These are phyloP conservation scores for Candida maris DNA, from an alignment of 805 yeast genomes.

Conservation along the genomic window DNA sequence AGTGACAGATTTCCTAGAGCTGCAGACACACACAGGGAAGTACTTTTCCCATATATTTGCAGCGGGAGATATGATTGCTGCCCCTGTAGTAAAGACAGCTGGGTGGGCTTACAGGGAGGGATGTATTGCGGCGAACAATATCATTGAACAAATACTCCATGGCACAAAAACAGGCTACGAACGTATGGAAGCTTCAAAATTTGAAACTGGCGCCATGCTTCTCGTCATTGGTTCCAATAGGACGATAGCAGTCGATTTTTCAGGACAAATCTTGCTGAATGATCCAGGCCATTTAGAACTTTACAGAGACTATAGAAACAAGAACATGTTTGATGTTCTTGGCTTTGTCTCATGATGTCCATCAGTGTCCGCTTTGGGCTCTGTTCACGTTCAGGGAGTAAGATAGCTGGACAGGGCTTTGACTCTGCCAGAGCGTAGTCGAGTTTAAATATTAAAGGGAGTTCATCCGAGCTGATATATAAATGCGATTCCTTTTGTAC, in stretches of 20 bases:
- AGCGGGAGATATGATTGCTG: constrained; percentile 15
- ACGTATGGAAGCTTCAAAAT: background rate
- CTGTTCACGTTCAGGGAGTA: no score
- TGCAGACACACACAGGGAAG: constrained; percentile 1
- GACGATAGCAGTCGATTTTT: constrained; percentile 9
- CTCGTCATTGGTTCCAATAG: constrained; percentile 13
- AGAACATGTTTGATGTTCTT: constrained; percentile 5
- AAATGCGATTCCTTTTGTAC: no score
- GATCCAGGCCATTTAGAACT: constrained; percentile 10
- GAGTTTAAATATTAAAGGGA: no score
- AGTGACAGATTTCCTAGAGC: constrained; percentile 10
- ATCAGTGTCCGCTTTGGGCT: no score
- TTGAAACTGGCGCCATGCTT: constrained; percentile 10
- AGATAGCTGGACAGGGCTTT: no score
- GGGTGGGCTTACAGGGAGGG: constrained; percentile 18
- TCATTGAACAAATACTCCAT: constrained; percentile 2
- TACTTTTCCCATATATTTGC: constrained; percentile 13
- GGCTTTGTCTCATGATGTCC: constrained; percentile 3
- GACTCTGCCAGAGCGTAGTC: no score
- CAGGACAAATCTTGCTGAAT: constrained; percentile 6
- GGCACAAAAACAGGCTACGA: constrained; percentile 3
- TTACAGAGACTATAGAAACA: constrained; percentile 15
- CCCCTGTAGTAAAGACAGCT: constrained; percentile 13
- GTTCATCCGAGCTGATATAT: no score
- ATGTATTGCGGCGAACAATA: constrained; percentile 7